phyloP scores from a whole-genome alignment of 1,284 basidiomycete species.

The Ustilago bromivora region DNA sequence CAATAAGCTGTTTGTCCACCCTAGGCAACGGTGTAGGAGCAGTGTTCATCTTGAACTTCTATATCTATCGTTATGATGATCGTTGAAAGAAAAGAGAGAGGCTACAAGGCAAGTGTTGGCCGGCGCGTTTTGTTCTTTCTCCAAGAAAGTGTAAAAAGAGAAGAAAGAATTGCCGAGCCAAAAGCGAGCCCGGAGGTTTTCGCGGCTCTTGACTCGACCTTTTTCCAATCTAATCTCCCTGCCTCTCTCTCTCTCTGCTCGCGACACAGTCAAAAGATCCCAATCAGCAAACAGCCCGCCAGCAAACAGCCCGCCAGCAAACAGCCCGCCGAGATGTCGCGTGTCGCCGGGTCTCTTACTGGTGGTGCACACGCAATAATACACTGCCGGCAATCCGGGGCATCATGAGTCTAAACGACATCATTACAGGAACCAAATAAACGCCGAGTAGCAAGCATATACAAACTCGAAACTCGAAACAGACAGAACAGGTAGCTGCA shows the following conservation, averaged over 20 bases:
- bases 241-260: neutral
- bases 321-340: slow-evolving; percentile 12
- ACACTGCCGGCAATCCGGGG: too few relatives aligned
- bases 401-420: too few relatives aligned
- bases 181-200: neutral
- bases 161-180: neutral
- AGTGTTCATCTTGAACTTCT: slow-evolving; percentile 28
- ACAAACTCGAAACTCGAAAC: neutral
- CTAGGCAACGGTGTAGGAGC: slow-evolving; percentile 49
- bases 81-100: neutral
- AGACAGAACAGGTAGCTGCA: neutral
- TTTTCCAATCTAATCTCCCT: slow-evolving; percentile 5
- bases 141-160: neutral
- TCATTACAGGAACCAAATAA: neutral
- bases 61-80: neutral
- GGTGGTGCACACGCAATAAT: too few relatives aligned
- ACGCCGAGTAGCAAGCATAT: neutral
- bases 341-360: slow-evolving; percentile 11
- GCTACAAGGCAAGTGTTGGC: neutral
- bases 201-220: neutral
- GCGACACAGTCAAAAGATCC: neutral
- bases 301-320: neutral
- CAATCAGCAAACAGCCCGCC: slow-evolving; percentile 6
- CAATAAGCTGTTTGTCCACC: slow-evolving; percentile 77
- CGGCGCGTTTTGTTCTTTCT: neutral